Base-by-base conservation (phyloP, 805 yeast genomes). In the Starmerella tilneyi region DNA sequence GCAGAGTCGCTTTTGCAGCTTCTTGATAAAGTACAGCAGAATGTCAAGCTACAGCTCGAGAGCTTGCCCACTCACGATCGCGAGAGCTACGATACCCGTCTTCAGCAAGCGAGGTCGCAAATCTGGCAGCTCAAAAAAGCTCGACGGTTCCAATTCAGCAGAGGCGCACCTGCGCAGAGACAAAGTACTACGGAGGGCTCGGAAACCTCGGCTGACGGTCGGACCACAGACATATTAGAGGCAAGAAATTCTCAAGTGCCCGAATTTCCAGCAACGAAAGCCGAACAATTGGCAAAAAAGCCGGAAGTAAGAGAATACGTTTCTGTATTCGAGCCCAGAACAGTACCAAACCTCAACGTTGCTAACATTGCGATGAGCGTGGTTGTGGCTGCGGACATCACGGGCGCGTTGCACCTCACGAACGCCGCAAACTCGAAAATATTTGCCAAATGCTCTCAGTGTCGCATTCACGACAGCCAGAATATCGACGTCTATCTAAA, bases 391-490 rank as follows among this genome's bases (percentile, higher is more conserved):
- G 34, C 39, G 9, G 12, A 44, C 8, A 47, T 60, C 9, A 15
- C 45, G 5, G 58, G 63, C 27, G 46, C 64, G 1, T 29, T 52
- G 11, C 54, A 57, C 41, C 33, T 54, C 15, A 45, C 51, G 5
- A 42, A 51, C 30, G 32, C 50, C 15, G 7, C 11, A 1, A 23
- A 52, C n/a, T 56, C 57, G 7, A 41, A 35, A 11, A 15, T 60
- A 5, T 34, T 50, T 9, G 45, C 45, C 27, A 26, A 31, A 9
- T 51, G 62, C 46, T 59, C 59, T 21, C 64, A 60, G 41, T 56
- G 58, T 35, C 49, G 63, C 12, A 41, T 60, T 16, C 61, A 60
- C 37, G 28, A 49, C 27, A 53, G 63, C 38, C 20, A 23, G 4
- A 38, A 50, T 30, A 34, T 43, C 15, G 38, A 43, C 5, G 41